A percentile compares a stretch with the other conserved stretches of the same genome.
phyloP scores from a whole-genome alignment of 2,329 filamentous ascomycete species.

The Reticulascus tulasneorum region DNA sequence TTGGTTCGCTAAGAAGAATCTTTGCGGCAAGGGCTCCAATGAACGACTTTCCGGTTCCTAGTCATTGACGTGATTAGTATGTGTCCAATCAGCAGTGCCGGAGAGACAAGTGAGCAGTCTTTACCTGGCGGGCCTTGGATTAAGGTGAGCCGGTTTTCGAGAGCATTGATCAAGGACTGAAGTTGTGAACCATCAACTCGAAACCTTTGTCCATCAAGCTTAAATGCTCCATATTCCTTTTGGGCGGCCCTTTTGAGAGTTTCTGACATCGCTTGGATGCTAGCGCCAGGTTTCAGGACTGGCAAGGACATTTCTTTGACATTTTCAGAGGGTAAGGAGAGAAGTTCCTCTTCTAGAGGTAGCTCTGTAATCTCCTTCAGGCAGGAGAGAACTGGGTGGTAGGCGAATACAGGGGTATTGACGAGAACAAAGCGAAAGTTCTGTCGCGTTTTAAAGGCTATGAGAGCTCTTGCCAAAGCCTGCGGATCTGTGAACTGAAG shows the following conservation, averaged over 20 bases:
- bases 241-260: too few relatives aligned
- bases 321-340: too few relatives aligned
- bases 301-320: too few relatives aligned
- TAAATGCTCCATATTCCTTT: not conserved
- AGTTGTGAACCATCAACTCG: constrained; percentile 44
- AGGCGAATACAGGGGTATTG: constrained; percentile 64
- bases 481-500: constrained; percentile 46
- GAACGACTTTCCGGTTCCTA: constrained; percentile 75
- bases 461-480: constrained; percentile 43
- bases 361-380: constrained; percentile 54
- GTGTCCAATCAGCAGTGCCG: too few relatives aligned
- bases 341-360: constrained; percentile 50
- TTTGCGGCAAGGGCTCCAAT: constrained; percentile 62
- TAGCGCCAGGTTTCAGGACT: too few relatives aligned
- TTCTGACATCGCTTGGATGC: too few relatives aligned
- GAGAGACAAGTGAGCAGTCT: too few relatives aligned
- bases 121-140: constrained; percentile 72
- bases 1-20: constrained; percentile 44
- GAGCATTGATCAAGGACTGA: constrained; percentile 48
- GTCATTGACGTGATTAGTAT: not conserved
- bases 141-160: constrained; percentile 51
- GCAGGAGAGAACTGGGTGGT: constrained; percentile 60
- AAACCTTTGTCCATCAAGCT: constrained; percentile 8
- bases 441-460: constrained; percentile 30
- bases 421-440: constrained; percentile 51